Base-by-base conservation (phyloP, 2,329 filamentous ascomycete genomes). In the Fusarium stilboides region DNA sequence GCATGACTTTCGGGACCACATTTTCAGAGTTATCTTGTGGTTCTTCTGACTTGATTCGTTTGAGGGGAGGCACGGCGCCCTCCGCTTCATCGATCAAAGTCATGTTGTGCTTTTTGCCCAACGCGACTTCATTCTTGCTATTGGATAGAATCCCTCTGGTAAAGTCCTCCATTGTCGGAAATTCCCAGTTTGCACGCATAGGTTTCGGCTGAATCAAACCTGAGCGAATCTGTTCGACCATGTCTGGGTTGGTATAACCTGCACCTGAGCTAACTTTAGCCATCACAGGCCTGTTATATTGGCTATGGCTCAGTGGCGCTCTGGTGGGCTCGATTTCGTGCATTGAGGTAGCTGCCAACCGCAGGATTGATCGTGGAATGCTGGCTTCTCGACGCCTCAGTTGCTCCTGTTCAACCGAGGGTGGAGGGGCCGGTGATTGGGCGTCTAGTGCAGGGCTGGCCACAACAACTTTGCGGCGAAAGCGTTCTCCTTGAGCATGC, bases 341-440 rank as follows among this genome's bases (percentile, higher is more conserved):
- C n/a, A 33, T 24, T 3, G 63, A 57, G n/a, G 53, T 33, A 45
- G 47, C 34, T 10, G 56, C 63, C n/a, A 57, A 28, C 43, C 80
- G 81, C 31, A 82, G 50, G 26, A 82, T 82, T 2, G 80, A 78
- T 2, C 75, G 77, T 8, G 78, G 75, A 15, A 68, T 63, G 6
- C 42, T 62, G 5, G 70, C 70, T 49, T 75, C 77, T 34, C 80
- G 74, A 28, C 80, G 76, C 22, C 76, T 75, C 14, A 70, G 65
- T 61, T 81, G 77, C 62, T 82, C 80, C 46, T 82, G 77, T 45
- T 75, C 64, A 33, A 81, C 57, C 1, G 80, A 80, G n/a, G 72
- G 76, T 8, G 77, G 74, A 8, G 64, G 65, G 4, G 65, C 73
- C 4, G 74, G 73, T 10, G 71, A 72, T n/a, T 59, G 19, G 6